Conservation (phyloP, 768 basidiomycete genomes). For the Rhodotorula babjevae region DNA sequence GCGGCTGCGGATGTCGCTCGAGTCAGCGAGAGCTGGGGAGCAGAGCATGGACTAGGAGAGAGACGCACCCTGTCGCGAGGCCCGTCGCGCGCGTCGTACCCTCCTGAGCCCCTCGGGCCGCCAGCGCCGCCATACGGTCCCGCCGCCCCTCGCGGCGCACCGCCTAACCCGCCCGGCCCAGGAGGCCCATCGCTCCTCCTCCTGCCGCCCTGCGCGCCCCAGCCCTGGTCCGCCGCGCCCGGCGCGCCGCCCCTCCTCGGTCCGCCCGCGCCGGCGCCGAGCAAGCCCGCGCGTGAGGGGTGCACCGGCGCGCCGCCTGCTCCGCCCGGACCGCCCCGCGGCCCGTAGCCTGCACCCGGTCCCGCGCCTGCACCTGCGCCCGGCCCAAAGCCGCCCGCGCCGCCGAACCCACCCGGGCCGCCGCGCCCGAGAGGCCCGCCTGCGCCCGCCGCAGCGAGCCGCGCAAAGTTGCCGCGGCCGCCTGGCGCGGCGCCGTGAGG, state of each 20-base stretch:
- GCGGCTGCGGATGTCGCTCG: background rate
- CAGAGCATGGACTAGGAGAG: too few relatives aligned
- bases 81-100: background rate
- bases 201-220: background rate
- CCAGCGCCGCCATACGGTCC: background rate
- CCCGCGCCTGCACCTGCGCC: background rate
- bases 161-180: background rate
- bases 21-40: background rate
- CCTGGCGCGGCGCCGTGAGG: too few relatives aligned
- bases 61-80: slow-evolving; percentile 1
- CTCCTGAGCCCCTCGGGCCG: background rate
- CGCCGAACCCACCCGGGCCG: too few relatives aligned
- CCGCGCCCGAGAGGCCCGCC: too few relatives aligned
- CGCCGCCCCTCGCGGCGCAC: too few relatives aligned
- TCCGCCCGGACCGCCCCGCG: background rate
- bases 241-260: background rate
- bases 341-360: background rate
- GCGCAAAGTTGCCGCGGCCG: background rate
- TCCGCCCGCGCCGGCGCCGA: background rate
- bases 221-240: background rate
- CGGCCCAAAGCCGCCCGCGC: background rate
- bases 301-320: background rate
- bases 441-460: too few relatives aligned
- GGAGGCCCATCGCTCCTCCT: too few relatives aligned
- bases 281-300: background rate